A percentile compares a stretch with the other conserved stretches of the same genome.
Conservation (phyloP, 2,329 filamentous ascomycete species). For the Cladophialophora psammophila region DNA sequence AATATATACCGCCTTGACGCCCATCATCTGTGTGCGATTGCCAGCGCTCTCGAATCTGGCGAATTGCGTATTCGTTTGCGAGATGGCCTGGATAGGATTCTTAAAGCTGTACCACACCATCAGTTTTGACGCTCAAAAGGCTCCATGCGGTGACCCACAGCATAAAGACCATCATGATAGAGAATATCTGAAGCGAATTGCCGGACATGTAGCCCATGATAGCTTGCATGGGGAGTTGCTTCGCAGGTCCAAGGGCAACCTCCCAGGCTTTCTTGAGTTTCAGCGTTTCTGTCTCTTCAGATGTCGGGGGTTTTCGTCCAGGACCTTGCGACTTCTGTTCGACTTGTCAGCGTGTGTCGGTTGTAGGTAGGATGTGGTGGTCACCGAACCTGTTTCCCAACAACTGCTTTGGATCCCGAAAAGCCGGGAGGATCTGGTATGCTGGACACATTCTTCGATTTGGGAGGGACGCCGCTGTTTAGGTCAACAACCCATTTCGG, state of each 20-base stretch:
- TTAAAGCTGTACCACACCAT: slow-evolving; percentile 69
- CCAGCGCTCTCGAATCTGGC: slow-evolving; percentile 85
- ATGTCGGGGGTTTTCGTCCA: slow-evolving; percentile 36
- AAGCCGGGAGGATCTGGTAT: slow-evolving; percentile 90
- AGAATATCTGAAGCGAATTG: slow-evolving; percentile 97
- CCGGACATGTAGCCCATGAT: slow-evolving; percentile 99
- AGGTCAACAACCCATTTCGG: slow-evolving; percentile 87
- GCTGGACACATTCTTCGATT: slow-evolving; percentile 67
- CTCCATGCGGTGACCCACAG: slow-evolving; percentile 43
- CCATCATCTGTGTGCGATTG: slow-evolving; percentile 74
- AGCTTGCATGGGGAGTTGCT: slow-evolving; percentile 95
- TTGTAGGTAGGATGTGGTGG: slow-evolving; percentile 8
- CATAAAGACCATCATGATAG: slow-evolving; percentile 99
- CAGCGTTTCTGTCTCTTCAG: slow-evolving; percentile 87
- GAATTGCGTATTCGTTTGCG: slow-evolving; percentile 87
- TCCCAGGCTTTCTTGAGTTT: slow-evolving; percentile 99
- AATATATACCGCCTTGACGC: slow-evolving; percentile 88
- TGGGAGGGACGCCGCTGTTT: slow-evolving; percentile 70
- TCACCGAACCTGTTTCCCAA: slow-evolving; percentile 62
- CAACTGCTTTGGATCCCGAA: slow-evolving; percentile 60
- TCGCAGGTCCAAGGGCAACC: slow-evolving; percentile 89
- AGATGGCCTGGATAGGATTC: slow-evolving; percentile 84
- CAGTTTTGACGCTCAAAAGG: slow-evolving; percentile 8
- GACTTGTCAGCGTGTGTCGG: slow-evolving; percentile 13
- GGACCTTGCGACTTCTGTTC: slow-evolving; percentile 43